Conservation (phyloP, 1,284 basidiomycete species). For the Cutaneotrichosporon sp. region DNA sequence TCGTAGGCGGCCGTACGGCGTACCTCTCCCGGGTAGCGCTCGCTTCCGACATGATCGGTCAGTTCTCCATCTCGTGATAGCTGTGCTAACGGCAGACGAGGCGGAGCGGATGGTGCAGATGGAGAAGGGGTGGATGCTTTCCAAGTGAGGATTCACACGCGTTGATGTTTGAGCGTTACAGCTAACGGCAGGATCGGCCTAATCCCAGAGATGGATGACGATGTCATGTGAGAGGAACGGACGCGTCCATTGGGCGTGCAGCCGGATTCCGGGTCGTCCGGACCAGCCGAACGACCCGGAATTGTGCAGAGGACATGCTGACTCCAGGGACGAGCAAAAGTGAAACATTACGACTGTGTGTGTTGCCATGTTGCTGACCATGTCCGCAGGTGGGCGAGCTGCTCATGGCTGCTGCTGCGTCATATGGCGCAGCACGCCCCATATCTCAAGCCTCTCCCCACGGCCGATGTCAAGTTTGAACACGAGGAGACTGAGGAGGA, state of each 20-base stretch:
- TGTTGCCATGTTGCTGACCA: background rate
- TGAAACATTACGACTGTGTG: conserved; percentile 47
- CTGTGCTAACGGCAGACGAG: conserved; percentile 44
- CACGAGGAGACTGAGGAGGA: no score
- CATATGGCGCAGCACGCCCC: conserved; percentile 56
- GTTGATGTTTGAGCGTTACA: background rate
- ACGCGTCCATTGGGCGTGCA: no score
- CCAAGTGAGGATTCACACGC: conserved; percentile 46
- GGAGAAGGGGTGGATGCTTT: conserved; percentile 74
- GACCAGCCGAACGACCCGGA: background rate
- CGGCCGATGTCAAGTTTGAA: no score
- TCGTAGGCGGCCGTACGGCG: conserved; percentile 71
- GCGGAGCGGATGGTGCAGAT: conserved; percentile 60
- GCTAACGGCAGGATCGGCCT: conserved; percentile 53
- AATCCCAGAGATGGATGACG: conserved; percentile 72
- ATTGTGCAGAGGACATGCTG: background rate
- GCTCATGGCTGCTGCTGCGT: conserved; percentile 66
- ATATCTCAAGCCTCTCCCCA: conserved; percentile 2
- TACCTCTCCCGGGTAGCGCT: conserved; percentile 64
- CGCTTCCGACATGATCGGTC: conserved; percentile 57
- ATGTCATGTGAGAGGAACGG: conserved; percentile 59
- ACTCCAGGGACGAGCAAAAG: conserved; percentile 58
- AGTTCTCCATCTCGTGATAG: background rate
- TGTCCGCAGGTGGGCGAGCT: conserved; percentile 49
- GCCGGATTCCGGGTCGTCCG: background rate